Percentiles rank a stretch among this genome's conserved stretches.
phyloP scores from a whole-genome alignment of 306 rosid species.

The Vicia faba region DNA sequence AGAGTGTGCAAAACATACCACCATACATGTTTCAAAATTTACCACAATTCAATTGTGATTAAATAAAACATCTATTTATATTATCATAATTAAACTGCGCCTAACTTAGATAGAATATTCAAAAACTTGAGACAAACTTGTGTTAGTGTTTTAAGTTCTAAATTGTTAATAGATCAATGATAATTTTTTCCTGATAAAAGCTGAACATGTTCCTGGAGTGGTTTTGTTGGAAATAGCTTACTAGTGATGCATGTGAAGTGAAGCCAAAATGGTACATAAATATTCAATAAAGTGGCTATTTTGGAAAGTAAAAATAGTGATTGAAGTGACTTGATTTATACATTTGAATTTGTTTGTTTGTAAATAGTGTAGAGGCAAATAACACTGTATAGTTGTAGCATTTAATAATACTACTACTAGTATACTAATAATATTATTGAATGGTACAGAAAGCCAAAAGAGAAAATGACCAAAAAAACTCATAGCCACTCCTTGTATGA shows the following conservation, averaged over 20 bases:
- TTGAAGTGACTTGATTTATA: constrained; percentile 22
- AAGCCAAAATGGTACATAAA: constrained; percentile 15
- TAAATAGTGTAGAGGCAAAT: constrained; percentile 34
- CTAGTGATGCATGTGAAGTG: neutral
- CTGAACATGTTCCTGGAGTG: constrained; percentile 17
- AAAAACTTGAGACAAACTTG: too few relatives aligned
- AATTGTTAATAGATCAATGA: constrained; percentile 9
- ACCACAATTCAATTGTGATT: too few relatives aligned
- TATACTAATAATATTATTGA: constrained; percentile 25
- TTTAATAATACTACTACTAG: constrained; percentile 30
- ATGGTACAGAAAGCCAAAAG: constrained; percentile 31
- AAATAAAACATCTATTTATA: too few relatives aligned
- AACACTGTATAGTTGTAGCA: constrained; percentile 18
- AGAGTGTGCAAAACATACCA: too few relatives aligned
- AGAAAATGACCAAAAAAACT: constrained; percentile 39
- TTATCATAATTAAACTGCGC: too few relatives aligned
- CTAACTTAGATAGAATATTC: too few relatives aligned
- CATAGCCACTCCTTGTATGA: constrained; percentile 36
- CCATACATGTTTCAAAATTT: too few relatives aligned
- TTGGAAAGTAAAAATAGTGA: constrained; percentile 16
- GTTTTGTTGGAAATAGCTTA: constrained; percentile 8
- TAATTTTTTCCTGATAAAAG: neutral
- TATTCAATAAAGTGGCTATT: constrained; percentile 30
- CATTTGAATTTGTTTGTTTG: constrained; percentile 29
- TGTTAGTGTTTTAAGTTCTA: neutral